These are phyloP conservation scores for Citrullus mucosospermus DNA, from an alignment of 306 rosid genomes.

Conservation along the genomic window DNA sequence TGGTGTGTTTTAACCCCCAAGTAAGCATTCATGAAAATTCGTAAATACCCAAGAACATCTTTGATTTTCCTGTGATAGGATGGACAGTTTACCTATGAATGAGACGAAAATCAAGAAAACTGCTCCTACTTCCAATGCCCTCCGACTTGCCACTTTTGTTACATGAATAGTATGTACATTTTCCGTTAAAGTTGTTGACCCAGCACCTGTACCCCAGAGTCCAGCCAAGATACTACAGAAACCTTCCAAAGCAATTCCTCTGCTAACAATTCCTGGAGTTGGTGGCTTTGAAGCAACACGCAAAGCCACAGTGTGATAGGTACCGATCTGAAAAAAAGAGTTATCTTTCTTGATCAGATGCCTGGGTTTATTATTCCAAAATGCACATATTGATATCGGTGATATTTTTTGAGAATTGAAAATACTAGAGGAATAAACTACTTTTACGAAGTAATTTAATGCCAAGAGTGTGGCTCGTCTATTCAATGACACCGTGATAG, in stretches of 20 bases:
- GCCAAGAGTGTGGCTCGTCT: neutral
- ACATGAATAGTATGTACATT: constrained; percentile 55
- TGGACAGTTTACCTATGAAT: constrained; percentile 41
- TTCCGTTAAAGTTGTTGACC: constrained; percentile 90
- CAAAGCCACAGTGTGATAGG: constrained; percentile 52
- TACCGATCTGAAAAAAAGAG: constrained; percentile 51
- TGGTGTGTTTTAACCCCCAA: neutral
- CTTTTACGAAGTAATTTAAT: neutral
- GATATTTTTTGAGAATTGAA: neutral
- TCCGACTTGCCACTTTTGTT: constrained; percentile 79
- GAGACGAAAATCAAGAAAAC: constrained; percentile 67
- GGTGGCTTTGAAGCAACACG: constrained; percentile 54
- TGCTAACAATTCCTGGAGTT: constrained; percentile 66
- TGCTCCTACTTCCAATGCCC: constrained; percentile 67
- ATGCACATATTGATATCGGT: neutral
- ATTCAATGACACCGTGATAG: neutral
- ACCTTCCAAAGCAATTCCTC: constrained; percentile 96
- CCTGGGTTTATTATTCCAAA: neutral
- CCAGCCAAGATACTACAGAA: constrained; percentile 90
- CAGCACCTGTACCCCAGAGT: constrained; percentile 90
- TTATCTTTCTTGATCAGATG: neutral
- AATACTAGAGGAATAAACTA: neutral
- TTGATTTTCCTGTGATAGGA: neutral
- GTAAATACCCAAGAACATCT: neutral
- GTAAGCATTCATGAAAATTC: neutral